phyloP scores from a whole-genome alignment of 768 basidiomycete genomes.

The Rhizopogon sp. region DNA sequence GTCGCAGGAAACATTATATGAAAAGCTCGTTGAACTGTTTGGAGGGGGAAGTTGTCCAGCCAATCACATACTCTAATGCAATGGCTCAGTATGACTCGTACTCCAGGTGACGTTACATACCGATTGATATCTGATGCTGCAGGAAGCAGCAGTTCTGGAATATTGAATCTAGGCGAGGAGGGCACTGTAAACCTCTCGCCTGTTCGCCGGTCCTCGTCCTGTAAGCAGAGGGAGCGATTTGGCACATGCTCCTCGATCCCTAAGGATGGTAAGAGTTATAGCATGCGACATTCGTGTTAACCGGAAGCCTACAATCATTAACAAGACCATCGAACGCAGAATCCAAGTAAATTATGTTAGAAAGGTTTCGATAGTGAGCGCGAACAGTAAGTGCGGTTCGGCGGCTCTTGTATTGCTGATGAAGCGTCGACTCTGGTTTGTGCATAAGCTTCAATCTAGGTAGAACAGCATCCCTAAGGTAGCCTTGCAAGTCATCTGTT shows the following conservation, averaged over 20 bases:
- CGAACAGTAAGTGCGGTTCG: constrained; percentile 28
- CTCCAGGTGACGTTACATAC: constrained; percentile 8
- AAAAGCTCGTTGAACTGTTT: constrained; percentile 30
- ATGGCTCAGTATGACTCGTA: background rate
- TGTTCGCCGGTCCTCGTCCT: constrained; percentile 19
- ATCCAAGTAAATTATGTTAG: constrained; percentile 21
- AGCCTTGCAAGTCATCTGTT: constrained; percentile 28
- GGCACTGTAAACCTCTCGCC: constrained; percentile 29
- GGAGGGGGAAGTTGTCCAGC: constrained; percentile 29
- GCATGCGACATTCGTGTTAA: background rate
- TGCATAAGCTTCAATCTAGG: constrained; percentile 26
- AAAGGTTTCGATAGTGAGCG: constrained; percentile 27
- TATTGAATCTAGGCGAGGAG: constrained; percentile 24
- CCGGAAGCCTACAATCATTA: constrained; percentile 19
- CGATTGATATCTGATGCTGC: constrained; percentile 29
- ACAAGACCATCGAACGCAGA: constrained; percentile 24
- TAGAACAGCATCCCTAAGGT: constrained; percentile 29
- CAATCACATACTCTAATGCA: constrained; percentile 23
- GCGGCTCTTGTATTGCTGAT: constrained; percentile 29
- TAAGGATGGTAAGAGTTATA: constrained; percentile 5
- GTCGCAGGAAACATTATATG: constrained; percentile 42
- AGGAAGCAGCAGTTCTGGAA: constrained; percentile 18
- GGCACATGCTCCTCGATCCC: constrained; percentile 26
- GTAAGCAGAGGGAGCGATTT: constrained; percentile 19
- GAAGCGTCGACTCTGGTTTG: constrained; percentile 14